These are phyloP conservation scores for Rheum nobile DNA, from an alignment of 148 eudicot species.

Conservation along the genomic window DNA sequence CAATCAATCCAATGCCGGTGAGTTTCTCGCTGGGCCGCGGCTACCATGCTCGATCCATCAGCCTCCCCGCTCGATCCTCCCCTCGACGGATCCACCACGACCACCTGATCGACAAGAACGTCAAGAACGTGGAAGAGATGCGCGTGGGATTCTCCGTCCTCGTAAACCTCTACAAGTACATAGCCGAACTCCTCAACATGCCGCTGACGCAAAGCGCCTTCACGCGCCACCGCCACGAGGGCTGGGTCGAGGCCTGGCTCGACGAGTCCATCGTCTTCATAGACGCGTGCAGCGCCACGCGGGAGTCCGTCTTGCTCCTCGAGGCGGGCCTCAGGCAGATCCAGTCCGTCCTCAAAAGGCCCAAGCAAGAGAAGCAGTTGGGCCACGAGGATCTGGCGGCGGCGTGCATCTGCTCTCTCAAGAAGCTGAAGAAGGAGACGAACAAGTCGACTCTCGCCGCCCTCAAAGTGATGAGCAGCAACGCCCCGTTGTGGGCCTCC, in stretches of 20 bases:
- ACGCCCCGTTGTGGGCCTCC: background rate
- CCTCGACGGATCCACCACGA: background rate
- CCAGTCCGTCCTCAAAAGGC: background rate
- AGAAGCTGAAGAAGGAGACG: constrained; percentile 5
- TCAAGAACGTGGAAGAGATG: background rate
- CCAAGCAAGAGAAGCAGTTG: background rate
- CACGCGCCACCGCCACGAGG: background rate
- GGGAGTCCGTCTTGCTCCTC: background rate
- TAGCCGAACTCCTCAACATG: constrained; percentile 2
- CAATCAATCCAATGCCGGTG: background rate
- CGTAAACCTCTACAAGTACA: background rate
- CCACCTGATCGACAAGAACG: background rate
- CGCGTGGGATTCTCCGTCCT: background rate
- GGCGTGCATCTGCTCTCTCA: background rate
- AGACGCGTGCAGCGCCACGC: background rate
- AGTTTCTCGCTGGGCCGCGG: background rate
- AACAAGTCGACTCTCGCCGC: background rate
- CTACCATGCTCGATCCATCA: constrained; percentile 10
- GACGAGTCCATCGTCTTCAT: constrained; percentile 3
- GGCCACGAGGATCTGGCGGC: background rate
- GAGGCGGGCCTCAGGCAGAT: background rate
- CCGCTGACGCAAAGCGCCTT: background rate
- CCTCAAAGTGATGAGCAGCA: background rate
- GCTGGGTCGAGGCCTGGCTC: constrained; percentile 7
- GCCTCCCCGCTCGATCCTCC: background rate